A percentile compares a stretch with the other conserved stretches of the same genome.
Evolutionary conservation across 116 monocot genomes (phyloP).

Genomic region (Dioscorea cayenensis): DNA sequence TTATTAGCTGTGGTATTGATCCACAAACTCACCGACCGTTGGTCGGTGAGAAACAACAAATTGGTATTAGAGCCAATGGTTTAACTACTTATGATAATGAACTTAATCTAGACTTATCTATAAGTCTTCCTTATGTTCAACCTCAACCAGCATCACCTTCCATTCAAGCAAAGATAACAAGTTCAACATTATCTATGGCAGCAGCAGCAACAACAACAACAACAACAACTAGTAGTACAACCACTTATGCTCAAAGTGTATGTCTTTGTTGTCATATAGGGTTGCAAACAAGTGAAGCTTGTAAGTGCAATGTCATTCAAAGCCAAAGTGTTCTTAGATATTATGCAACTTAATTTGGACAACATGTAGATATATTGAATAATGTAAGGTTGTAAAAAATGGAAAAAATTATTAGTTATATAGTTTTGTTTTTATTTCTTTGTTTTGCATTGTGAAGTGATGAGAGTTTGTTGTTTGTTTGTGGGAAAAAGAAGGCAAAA

Average conservation of each 20-base stretch:
- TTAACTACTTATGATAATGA: not conserved
- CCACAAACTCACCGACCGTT: constrained; percentile 47
- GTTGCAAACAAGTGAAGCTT: constrained; percentile 28
- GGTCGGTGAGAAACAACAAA: not conserved
- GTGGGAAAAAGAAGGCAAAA: constrained; percentile 4
- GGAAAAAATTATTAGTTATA: not conserved
- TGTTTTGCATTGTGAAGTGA: not conserved
- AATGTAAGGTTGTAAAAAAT: constrained; percentile 6
- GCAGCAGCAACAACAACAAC: too few species aligned
- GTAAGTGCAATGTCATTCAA: constrained; percentile 19
- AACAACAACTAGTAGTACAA: too few species aligned
- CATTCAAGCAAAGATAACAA: not conserved
- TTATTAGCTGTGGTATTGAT: constrained; percentile 46
- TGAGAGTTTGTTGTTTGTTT: too few species aligned
- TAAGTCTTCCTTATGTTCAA: constrained; percentile 30
- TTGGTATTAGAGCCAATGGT: not conserved
- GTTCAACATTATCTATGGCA: not conserved
- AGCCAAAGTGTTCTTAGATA: constrained; percentile 23
- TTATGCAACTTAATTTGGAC: constrained; percentile 9
- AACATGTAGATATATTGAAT: constrained; percentile 17
- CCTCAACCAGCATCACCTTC: not conserved
- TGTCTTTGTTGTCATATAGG: constrained; percentile 50
- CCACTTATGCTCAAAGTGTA: not conserved
- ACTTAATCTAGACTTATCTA: constrained; percentile 57
- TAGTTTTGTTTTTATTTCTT: not conserved